Percentiles rank a stretch among this genome's conserved stretches.
Evolutionary conservation across 441 rosid genomes (phyloP).

Genomic region (Gossypium davidsonii): DNA sequence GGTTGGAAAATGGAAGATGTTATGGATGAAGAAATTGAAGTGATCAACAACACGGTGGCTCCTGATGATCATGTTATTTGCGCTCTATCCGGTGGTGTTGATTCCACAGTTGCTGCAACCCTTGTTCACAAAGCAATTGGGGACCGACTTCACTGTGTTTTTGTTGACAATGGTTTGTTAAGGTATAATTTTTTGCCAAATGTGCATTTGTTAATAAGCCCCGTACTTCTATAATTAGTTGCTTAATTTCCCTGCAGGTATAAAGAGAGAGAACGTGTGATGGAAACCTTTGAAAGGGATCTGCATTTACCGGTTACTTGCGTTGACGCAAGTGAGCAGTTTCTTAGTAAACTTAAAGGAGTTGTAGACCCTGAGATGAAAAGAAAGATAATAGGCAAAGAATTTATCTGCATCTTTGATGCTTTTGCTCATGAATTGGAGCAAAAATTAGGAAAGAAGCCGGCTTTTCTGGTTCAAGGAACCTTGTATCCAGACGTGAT

Average conservation of each 20-base stretch:
- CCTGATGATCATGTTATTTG: conserved; percentile 81
- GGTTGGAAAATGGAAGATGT: conserved; percentile 89
- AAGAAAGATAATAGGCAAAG: conserved; percentile 85
- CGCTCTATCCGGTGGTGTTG: conserved; percentile 86
- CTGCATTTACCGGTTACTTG: conserved; percentile 80
- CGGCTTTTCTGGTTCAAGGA: conserved; percentile 81
- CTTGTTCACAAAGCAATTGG: conserved; percentile 95
- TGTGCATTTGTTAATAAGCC: background rate
- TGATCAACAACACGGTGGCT: conserved; percentile 51
- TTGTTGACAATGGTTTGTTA: conserved; percentile 87
- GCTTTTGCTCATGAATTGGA: conserved; percentile 67
- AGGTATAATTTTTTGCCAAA: conserved; percentile 33
- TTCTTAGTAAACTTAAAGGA: conserved; percentile 76
- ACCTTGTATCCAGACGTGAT: conserved; percentile 88
- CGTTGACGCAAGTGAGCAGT: conserved; percentile 66
- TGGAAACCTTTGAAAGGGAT: conserved; percentile 80
- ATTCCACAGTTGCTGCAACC: conserved; percentile 92
- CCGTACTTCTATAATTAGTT: background rate
- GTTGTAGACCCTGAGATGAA: conserved; percentile 86
- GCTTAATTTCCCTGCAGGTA: conserved; percentile 35
- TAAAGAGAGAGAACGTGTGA: conserved; percentile 84
- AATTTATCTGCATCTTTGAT: conserved; percentile 73
- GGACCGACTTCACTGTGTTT: conserved; percentile 80
- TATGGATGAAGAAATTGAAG: conserved; percentile 75
- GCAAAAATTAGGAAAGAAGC: conserved; percentile 65